phyloP scores from a whole-genome alignment of 768 basidiomycete genomes.

The Pleurotus citrinopileatus region DNA sequence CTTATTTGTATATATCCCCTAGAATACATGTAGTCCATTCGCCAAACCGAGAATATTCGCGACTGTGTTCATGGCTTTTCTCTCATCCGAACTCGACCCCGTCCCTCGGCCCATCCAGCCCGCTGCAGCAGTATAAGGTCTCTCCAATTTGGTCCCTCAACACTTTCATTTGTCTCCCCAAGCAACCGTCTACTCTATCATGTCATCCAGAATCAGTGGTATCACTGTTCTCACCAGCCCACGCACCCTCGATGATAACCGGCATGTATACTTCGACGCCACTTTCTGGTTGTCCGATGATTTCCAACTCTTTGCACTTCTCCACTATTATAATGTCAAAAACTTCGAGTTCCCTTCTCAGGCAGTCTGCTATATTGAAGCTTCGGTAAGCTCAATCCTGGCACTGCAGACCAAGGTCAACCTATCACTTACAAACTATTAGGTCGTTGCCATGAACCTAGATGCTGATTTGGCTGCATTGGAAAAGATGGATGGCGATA shows the following conservation, averaged over 20 bases:
- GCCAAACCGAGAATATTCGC: no score
- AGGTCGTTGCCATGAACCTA: not conserved
- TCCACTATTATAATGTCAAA: not conserved
- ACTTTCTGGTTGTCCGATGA: not conserved
- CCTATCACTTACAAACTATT: not conserved
- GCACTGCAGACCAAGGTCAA: not conserved
- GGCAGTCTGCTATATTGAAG: not conserved
- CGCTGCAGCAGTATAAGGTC: no score
- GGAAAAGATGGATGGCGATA: no score
- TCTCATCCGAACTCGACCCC: no score
- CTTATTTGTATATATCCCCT: no score
- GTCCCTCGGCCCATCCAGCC: no score
- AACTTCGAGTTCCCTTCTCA: not conserved
- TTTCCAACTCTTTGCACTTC: not conserved
- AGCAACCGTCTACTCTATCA: no score
- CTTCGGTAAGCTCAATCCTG: not conserved
- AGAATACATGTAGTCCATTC: no score
- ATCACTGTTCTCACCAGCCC: not conserved
- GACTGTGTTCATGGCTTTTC: no score
- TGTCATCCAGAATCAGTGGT: not conserved
- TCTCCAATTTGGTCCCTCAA: no score
- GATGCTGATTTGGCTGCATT: no score
- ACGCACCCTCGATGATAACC: not conserved
- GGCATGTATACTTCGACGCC: slow-evolving; percentile 23
- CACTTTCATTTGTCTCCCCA: no score